phyloP scores from a whole-genome alignment of 1,139 yeast genomes.

The Suhomyces yuchorum region DNA sequence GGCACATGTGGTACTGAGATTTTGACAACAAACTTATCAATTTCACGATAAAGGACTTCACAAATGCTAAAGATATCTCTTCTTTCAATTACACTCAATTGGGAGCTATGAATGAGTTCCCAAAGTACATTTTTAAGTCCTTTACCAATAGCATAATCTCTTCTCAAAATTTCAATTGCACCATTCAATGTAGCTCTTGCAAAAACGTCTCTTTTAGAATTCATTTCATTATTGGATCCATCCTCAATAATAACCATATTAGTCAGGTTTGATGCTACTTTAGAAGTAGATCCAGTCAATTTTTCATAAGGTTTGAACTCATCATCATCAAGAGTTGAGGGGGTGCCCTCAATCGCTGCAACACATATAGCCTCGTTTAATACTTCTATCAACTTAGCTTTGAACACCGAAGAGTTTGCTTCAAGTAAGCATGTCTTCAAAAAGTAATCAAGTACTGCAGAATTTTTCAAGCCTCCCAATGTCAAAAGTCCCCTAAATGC shows the following conservation, averaged over 20 bases:
- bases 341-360: slow-evolving; percentile 69
- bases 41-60: slow-evolving; percentile 65
- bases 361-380: slow-evolving; percentile 59
- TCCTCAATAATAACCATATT: slow-evolving; percentile 55
- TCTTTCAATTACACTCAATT: slow-evolving; percentile 59
- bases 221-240: slow-evolving; percentile 45
- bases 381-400: slow-evolving; percentile 49
- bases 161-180: slow-evolving; percentile 65
- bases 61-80: slow-evolving; percentile 66
- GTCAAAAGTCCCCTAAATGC: slow-evolving; percentile 72
- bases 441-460: slow-evolving; percentile 59
- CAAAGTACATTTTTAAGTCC: slow-evolving; percentile 66
- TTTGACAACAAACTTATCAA: slow-evolving; percentile 59
- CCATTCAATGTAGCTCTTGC: slow-evolving; percentile 57
- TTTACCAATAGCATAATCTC: slow-evolving; percentile 63
- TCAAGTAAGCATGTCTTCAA: slow-evolving; percentile 62
- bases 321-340: slow-evolving; percentile 57
- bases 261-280: slow-evolving; percentile 19
- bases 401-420: slow-evolving; percentile 49
- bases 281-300: slow-evolving; percentile 21
- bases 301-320: slow-evolving; percentile 50
- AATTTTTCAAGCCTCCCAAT: slow-evolving; percentile 76
- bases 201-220: slow-evolving; percentile 45
- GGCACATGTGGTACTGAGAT: slow-evolving; percentile 63
- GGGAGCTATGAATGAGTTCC: slow-evolving; percentile 66